Base-by-base conservation (phyloP, 2,329 filamentous ascomycete species). In the Drechslerella coelobrocha region DNA sequence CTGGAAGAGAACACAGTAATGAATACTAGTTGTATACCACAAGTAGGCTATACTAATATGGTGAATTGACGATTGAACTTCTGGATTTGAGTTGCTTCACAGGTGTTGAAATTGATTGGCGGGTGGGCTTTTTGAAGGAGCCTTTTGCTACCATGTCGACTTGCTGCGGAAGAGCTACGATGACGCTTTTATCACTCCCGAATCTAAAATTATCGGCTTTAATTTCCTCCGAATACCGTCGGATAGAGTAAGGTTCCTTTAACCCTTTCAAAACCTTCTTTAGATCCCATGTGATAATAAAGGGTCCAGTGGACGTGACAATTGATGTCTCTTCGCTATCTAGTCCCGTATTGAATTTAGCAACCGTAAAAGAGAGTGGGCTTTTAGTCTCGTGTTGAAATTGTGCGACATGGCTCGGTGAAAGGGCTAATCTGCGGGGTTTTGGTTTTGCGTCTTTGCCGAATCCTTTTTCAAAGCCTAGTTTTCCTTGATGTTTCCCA, bases 131-230 rank as follows among this genome's bases (percentile, higher is more conserved):
- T 83, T 91, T 91, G 77, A 99, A 85, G 63, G 87, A 88, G 75
- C 89, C 85, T 79, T 93, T 92, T 48, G 88, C 89, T 10, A 99
- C 91, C 92, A 97, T 97, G 79, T 97, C 95, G 75, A 99, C 94
- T 79, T 97, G 92, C 78, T 99, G 96, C 1, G 94, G 92, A 73
- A 99, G 82, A 0, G 94, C 94, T 34, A 99, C 93, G 76, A 99
- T 96, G 76, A 99, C 91, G 76, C 97, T 97, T 85, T 96, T 96
- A 79, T 99, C 94, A 3, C 89, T 92, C 50, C 93, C 93, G 77
- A 92, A 99, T 76, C 94, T 92, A 86, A 99, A 99, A 79, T 99
- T 96, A 79, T 99, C 94, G 2, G 94, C 94, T 83, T 95, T 97
- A 77, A 99, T 92, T 73, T 96, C 89, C 76, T 99, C 94, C 0